A percentile compares a stretch with the other conserved stretches of the same genome.
Evolutionary conservation across 2,329 filamentous ascomycete species (phyloP).

Genomic region (Phoma herbarum): DNA sequence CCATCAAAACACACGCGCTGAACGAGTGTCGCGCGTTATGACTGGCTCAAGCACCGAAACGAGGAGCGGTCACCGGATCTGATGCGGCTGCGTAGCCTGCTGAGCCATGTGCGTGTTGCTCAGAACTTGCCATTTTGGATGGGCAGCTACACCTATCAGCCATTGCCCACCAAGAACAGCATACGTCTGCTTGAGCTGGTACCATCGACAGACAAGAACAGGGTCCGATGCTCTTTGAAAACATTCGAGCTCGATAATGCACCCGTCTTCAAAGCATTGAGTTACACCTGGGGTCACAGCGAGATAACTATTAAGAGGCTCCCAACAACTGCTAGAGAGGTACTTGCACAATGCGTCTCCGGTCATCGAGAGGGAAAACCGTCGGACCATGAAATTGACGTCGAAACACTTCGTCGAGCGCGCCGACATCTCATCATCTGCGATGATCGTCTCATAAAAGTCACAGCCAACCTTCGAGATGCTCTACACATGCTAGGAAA

Average conservation of each 20-base stretch:
- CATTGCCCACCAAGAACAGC: slow-evolving; percentile 25
- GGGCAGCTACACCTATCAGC: slow-evolving; percentile 7
- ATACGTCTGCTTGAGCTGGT: not conserved
- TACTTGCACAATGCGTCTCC: not conserved
- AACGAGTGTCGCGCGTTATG: not conserved
- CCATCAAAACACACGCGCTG: not conserved
- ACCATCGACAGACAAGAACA: not conserved
- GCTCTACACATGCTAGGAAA: not conserved
- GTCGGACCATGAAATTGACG: not conserved
- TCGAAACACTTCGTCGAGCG: not conserved
- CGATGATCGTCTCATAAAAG: not conserved
- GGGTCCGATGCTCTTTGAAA: not conserved
- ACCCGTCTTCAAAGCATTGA: not conserved
- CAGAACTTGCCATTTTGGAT: slow-evolving; percentile 28
- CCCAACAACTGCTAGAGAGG: not conserved
- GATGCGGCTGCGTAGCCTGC: slow-evolving; percentile 19
- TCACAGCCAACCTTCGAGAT: not conserved
- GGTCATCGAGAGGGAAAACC: not conserved
- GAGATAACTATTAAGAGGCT: not conserved
- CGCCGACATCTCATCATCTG: not conserved
- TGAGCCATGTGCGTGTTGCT: slow-evolving; percentile 25
- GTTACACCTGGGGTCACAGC: not conserved
- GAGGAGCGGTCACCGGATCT: not conserved
- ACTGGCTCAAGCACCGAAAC: not conserved
- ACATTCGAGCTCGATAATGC: not conserved